Evolutionary conservation across 2,329 filamentous ascomycete species (phyloP).

Genomic region (Fusarium sp.): DNA sequence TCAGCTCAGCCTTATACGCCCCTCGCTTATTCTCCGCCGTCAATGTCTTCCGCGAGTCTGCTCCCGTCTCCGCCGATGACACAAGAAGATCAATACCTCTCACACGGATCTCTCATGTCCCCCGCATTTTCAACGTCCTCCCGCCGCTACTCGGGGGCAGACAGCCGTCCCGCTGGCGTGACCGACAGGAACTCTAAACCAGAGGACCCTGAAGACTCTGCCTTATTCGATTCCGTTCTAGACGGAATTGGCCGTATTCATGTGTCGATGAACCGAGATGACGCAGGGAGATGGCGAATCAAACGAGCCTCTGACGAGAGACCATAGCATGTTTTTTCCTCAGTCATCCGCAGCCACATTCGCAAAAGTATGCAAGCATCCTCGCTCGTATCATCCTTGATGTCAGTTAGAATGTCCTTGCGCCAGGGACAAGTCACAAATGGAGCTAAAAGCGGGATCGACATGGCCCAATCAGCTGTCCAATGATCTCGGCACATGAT

Average conservation of each 20-base stretch:
- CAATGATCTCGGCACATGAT: not conserved
- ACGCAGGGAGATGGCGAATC: constrained; percentile 54
- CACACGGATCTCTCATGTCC: constrained; percentile 13
- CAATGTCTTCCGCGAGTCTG: constrained; percentile 27
- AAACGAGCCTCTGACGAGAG: constrained; percentile 28
- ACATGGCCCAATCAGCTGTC: constrained; percentile 1
- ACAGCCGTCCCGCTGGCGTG: not conserved
- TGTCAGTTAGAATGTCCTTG: not conserved
- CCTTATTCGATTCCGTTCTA: constrained; percentile 48
- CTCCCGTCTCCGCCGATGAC: constrained; percentile 38
- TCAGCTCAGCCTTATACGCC: constrained; percentile 38
- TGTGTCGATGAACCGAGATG: constrained; percentile 50
- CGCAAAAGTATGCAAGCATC: not conserved
- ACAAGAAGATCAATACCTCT: constrained; percentile 18
- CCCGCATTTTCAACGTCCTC: constrained; percentile 7
- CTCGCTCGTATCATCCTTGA: not conserved
- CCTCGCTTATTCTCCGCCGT: constrained; percentile 18
- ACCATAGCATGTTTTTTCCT: constrained; percentile 26
- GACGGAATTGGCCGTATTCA: constrained; percentile 49
- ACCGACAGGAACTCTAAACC: not conserved
- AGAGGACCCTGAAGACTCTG: constrained; percentile 40
- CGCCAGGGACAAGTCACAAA: not conserved
- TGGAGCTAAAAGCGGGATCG: not conserved
- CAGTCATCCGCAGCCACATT: not conserved
- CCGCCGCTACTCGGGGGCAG: not conserved